phyloP scores from a whole-genome alignment of 345 rosid genomes.

The Orychophragmus violaceus region DNA sequence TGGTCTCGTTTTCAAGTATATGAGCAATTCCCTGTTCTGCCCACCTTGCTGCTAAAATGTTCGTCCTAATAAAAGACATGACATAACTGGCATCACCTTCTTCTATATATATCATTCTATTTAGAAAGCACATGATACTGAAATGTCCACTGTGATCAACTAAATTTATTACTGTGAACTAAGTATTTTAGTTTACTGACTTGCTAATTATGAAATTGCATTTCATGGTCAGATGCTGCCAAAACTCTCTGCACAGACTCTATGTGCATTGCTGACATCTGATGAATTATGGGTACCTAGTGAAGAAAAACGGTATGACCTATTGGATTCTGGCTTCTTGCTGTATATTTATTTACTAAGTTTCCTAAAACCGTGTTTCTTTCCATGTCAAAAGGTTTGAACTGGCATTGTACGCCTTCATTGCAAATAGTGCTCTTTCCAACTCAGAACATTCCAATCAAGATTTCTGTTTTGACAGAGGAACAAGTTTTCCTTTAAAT shows the following conservation, averaged over 20 bases:
- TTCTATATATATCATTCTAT: neutral
- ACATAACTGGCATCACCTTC: neutral
- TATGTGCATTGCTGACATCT: conserved; percentile 88
- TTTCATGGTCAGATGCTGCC: conserved; percentile 66
- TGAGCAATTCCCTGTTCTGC: neutral
- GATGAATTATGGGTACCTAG: conserved; percentile 90
- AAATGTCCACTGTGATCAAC: neutral
- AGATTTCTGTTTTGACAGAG: conserved; percentile 48
- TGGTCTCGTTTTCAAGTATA: neutral
- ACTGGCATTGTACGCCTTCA: conserved; percentile 67
- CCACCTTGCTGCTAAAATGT: neutral
- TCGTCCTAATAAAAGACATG: neutral
- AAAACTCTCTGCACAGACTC: conserved; percentile 81
- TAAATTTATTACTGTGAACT: neutral
- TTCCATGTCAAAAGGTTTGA: conserved; percentile 61
- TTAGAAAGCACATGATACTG: neutral
- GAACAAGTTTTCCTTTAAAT: conserved; percentile 38
- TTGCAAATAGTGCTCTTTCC: conserved; percentile 60
- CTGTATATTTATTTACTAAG: neutral
- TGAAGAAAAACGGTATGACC: conserved; percentile 83
- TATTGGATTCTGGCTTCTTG: neutral
- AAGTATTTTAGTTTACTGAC: neutral
- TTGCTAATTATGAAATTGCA: conserved; percentile 11
- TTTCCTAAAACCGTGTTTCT: conserved; percentile 14
- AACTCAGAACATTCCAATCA: conserved; percentile 52